These are phyloP conservation scores for Fusarium annulatum DNA, from an alignment of 2,329 filamentous ascomycete genomes.

Conservation along the genomic window DNA sequence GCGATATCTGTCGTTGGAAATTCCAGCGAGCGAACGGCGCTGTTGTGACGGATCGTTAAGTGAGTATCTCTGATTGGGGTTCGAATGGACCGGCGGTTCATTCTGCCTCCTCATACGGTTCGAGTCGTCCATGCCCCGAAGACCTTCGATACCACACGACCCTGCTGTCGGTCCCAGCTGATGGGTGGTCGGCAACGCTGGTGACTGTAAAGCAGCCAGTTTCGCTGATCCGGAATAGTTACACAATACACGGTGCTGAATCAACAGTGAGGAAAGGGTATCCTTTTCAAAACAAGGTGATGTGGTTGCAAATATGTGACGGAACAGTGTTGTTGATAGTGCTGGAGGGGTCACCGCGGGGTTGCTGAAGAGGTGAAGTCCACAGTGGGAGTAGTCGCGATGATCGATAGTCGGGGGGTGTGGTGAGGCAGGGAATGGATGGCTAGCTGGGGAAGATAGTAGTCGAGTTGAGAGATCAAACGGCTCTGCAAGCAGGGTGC, in stretches of 20 bases:
- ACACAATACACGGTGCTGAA: constrained; percentile 16
- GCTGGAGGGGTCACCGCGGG: constrained; percentile 44
- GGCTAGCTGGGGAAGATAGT: constrained; percentile 41
- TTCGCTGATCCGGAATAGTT: constrained; percentile 28
- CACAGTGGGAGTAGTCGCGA: constrained; percentile 42
- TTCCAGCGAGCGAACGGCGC: constrained; percentile 50
- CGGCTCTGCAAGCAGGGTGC: constrained; percentile 43
- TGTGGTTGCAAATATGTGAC: constrained; percentile 7
- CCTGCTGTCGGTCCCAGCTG: constrained; percentile 70
- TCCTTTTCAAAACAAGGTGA: neutral
- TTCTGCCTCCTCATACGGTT: constrained; percentile 79
- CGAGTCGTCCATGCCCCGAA: constrained; percentile 82
- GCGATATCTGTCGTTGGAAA: constrained; percentile 58
- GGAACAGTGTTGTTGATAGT: constrained; percentile 22
- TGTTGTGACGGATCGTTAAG: constrained; percentile 62
- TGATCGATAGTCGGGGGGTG: constrained; percentile 42
- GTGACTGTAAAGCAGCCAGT: constrained; percentile 42
- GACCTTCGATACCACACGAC: constrained; percentile 62
- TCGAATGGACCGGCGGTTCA: constrained; percentile 74
- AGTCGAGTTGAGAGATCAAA: constrained; percentile 41
- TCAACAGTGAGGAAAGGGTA: constrained; percentile 7
- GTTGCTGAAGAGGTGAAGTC: constrained; percentile 37
- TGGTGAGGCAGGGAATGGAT: constrained; percentile 43
- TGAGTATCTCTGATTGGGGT: constrained; percentile 65
- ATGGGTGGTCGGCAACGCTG: constrained; percentile 66